These are phyloP conservation scores for Boletus speciosus DNA, from an alignment of 768 basidiomycete species.

Conservation along the genomic window DNA sequence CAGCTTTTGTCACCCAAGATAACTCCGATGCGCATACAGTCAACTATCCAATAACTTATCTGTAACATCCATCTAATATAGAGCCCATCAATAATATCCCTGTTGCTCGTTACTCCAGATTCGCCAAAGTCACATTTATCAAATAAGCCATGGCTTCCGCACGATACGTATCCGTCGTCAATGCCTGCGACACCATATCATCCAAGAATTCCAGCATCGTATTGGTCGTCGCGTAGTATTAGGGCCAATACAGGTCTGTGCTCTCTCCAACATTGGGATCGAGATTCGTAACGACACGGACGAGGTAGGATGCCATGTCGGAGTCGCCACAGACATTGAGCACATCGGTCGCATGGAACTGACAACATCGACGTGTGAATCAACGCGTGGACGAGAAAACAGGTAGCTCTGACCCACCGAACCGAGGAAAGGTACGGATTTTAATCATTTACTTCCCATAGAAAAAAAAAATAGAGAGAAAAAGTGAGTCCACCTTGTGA, in stretches of 20 bases:
- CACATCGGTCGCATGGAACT: slow-evolving; percentile 46
- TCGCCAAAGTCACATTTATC: slow-evolving; percentile 6
- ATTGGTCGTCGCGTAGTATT: slow-evolving; percentile 31
- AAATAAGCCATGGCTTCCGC: slow-evolving; percentile 37
- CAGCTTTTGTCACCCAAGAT: no score
- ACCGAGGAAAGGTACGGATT: slow-evolving; percentile 41
- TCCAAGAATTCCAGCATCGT: slow-evolving; percentile 42
- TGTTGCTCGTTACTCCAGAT: not conserved
- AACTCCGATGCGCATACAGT: no score
- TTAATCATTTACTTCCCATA: slow-evolving; percentile 37
- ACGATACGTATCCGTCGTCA: slow-evolving; percentile 45
- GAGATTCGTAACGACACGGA: slow-evolving; percentile 21
- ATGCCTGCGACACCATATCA: slow-evolving; percentile 28
- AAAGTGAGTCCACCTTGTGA: not conserved
- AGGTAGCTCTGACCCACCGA: slow-evolving; percentile 31
- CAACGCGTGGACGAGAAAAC: not conserved
- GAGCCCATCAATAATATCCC: not conserved
- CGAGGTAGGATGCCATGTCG: slow-evolving; percentile 39
- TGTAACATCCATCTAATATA: no score
- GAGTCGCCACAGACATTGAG: slow-evolving; percentile 39
- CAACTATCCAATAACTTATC: no score
- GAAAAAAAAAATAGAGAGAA: not conserved
- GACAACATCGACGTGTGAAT: not conserved
- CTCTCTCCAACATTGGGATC: slow-evolving; percentile 38
- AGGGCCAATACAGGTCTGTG: slow-evolving; percentile 40